Percentiles rank a stretch among this genome's conserved stretches.
Conservation (phyloP, 2,329 filamentous ascomycete genomes). For the Ophiocordyceps robertsii region DNA sequence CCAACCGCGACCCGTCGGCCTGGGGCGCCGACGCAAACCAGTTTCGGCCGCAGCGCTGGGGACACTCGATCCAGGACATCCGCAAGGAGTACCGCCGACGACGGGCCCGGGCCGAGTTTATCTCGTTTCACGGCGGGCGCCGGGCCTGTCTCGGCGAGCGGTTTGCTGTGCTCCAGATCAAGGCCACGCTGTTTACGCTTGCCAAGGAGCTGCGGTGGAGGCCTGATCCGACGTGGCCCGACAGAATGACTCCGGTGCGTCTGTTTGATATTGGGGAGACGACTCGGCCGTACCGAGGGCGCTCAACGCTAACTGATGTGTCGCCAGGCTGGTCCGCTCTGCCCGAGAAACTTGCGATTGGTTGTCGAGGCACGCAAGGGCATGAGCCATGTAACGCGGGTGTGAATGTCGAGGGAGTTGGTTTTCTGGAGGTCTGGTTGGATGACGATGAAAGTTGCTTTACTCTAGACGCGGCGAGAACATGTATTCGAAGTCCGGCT, state of each 20-base stretch:
- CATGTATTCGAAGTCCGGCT: too few species aligned
- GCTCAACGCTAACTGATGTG: too few species aligned
- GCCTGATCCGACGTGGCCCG: conserved; percentile 17
- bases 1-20: conserved; percentile 18
- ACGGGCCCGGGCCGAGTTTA: conserved; percentile 22
- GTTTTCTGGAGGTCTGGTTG: too few species aligned
- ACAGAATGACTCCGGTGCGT: conserved; percentile 19
- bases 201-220: conserved; percentile 14
- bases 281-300: too few species aligned
- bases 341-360: too few species aligned
- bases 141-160: conserved; percentile 26
- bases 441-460: too few species aligned
- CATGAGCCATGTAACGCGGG: too few species aligned
- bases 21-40: conserved; percentile 19
- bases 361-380: too few species aligned
- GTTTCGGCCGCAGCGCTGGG: conserved; percentile 26
- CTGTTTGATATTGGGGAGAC: background rate
- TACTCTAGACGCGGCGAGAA: too few species aligned
- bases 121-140: conserved; percentile 26
- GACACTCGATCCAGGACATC: conserved; percentile 18
- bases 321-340: too few species aligned
- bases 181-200: conserved; percentile 18
- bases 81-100: conserved; percentile 18
- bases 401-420: too few species aligned
- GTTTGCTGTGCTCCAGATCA: conserved; percentile 23